Evolutionary conservation across 208 protist genomes (phyloP).

Genomic region (Acanthamoeba sp.): DNA sequence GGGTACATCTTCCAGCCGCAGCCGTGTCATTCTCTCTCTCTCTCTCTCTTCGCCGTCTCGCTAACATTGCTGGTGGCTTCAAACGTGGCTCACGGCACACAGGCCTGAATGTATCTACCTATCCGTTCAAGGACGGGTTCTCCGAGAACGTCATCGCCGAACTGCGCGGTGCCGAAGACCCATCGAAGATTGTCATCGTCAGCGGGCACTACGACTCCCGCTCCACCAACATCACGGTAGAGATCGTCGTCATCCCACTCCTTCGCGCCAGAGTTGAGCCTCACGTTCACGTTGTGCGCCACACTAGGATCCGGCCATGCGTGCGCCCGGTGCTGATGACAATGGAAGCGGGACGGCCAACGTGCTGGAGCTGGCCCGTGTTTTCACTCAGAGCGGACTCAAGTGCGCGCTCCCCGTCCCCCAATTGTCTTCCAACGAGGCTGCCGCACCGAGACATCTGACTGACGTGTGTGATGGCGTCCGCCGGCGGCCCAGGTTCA

Average conservation of each 20-base stretch:
- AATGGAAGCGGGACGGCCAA: conserved; percentile 77
- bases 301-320: conserved; percentile 48
- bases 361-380: conserved; percentile 65
- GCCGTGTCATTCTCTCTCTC: too few relatives aligned
- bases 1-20: not conserved
- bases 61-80: not conserved
- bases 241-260: too few relatives aligned
- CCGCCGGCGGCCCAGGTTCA: not conserved
- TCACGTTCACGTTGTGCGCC: not conserved
- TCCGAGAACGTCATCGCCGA: conserved; percentile 70
- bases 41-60: too few relatives aligned
- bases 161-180: conserved; percentile 15
- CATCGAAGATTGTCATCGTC: conserved; percentile 34
- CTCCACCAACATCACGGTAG: conserved; percentile 57
- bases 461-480: not conserved
- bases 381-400: conserved; percentile 65
- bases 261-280: too few relatives aligned
- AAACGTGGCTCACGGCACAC: not conserved
- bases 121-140: conserved; percentile 26
- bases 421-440: too few relatives aligned
- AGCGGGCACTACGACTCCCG: conserved; percentile 66
- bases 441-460: too few relatives aligned
- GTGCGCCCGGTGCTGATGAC: conserved; percentile 78
- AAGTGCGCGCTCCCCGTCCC: too few relatives aligned
- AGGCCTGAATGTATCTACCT: conserved; percentile 46